phyloP scores from a whole-genome alignment of 1,284 basidiomycete species.

The Cutaneotrichosporon cutaneum region DNA sequence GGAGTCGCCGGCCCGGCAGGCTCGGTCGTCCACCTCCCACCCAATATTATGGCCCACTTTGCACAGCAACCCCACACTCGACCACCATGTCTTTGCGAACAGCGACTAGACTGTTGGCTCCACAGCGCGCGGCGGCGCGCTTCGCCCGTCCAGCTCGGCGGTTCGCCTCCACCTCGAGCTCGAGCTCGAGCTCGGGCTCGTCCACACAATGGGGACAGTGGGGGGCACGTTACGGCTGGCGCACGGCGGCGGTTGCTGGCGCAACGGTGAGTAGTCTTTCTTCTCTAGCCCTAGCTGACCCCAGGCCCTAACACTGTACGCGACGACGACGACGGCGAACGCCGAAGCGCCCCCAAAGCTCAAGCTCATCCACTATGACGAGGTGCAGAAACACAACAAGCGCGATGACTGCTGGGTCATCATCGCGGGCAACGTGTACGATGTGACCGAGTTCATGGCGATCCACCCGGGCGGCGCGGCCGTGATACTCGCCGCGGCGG shows the following conservation, averaged over 20 bases:
- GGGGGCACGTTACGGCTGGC: too few relatives aligned
- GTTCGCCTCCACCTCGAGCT: not conserved
- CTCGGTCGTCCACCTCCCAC: not conserved
- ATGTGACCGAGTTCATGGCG: constrained; percentile 72
- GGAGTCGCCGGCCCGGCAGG: not conserved
- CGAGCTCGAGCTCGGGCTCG: not conserved
- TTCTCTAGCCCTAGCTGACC: not conserved
- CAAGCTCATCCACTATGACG: constrained; percentile 63
- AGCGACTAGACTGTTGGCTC: not conserved
- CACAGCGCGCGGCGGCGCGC: not conserved
- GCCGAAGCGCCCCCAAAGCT: constrained; percentile 11
- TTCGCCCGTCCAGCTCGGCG: not conserved
- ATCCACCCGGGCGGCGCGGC: constrained; percentile 60
- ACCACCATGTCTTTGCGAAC: constrained; percentile 1
- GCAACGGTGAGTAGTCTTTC: not conserved
- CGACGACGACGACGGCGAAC: not conserved
- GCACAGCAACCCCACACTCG: not conserved
- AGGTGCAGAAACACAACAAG: constrained; percentile 59
- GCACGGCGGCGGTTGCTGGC: not conserved
- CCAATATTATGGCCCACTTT: constrained; percentile 3
- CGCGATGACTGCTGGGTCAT: constrained; percentile 75
- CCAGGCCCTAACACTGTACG: constrained; percentile 13
- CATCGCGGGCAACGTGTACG: constrained; percentile 59
- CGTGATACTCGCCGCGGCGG: constrained; percentile 58
- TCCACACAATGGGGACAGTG: not conserved